A percentile compares a stretch with the other conserved stretches of the same genome.
Evolutionary conservation across 2,329 filamentous ascomycete species (phyloP).

Genomic region (Cryoendolithus antarcticus): DNA sequence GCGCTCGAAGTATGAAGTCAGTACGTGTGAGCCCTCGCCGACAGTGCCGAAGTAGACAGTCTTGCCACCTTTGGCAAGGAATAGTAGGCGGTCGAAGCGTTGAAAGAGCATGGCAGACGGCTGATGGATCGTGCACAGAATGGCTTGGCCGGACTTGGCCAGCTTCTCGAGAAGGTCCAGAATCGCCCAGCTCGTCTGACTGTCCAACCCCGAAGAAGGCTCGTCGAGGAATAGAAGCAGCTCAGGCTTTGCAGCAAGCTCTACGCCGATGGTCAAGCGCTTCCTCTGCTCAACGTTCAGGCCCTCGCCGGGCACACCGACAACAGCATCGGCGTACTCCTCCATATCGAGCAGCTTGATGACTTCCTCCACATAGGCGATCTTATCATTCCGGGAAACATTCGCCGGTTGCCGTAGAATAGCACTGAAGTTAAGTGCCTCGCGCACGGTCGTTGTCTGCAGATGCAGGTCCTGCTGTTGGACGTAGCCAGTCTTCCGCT

Average conservation of each 20-base stretch:
- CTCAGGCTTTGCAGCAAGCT: conserved; percentile 82
- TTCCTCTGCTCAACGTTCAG: conserved; percentile 57
- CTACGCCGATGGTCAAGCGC: conserved; percentile 88
- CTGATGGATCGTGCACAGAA: conserved; percentile 96
- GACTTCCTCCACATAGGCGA: conserved; percentile 78
- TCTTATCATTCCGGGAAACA: conserved; percentile 62
- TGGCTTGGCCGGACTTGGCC: conserved; percentile 76
- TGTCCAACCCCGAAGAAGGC: conserved; percentile 74
- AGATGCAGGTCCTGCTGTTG: conserved; percentile 78
- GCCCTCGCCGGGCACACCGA: conserved; percentile 82
- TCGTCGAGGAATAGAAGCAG: conserved; percentile 88
- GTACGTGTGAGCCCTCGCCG: conserved; percentile 53
- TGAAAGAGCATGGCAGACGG: conserved; percentile 94
- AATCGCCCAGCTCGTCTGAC: conserved; percentile 91
- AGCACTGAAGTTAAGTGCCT: conserved; percentile 77
- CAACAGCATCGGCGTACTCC: conserved; percentile 76
- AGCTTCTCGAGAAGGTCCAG: conserved; percentile 78
- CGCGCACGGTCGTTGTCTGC: conserved; percentile 71
- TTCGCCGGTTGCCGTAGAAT: conserved; percentile 69
- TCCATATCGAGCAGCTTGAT: conserved; percentile 87
- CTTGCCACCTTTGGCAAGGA: conserved; percentile 61
- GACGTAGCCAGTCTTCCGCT: conserved; percentile 83
- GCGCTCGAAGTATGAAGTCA: conserved; percentile 66
- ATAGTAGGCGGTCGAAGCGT: conserved; percentile 70
- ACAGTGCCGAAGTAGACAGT: conserved; percentile 77